These are phyloP conservation scores for Colletotrichum echinochloae DNA, from an alignment of 2,329 filamentous ascomycete species.

Conservation along the genomic window DNA sequence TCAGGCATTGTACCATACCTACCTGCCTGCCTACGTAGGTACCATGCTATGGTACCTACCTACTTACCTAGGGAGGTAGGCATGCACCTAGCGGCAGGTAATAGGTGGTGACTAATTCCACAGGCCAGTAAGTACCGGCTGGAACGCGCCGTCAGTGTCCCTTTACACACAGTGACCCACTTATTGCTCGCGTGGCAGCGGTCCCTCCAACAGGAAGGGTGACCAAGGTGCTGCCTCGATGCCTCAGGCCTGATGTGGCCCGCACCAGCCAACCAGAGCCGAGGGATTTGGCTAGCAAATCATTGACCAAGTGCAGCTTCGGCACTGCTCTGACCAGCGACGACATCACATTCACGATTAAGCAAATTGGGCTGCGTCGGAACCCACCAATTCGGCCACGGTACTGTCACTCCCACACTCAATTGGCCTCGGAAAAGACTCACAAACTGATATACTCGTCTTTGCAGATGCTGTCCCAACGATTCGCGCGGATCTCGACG, in stretches of 20 bases:
- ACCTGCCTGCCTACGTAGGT: no score
- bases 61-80: no score
- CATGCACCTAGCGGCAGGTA: neutral
- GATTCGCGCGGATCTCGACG: slow-evolving; percentile 65
- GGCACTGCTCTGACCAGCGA: slow-evolving; percentile 41
- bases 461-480: slow-evolving; percentile 70
- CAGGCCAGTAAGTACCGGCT: no score
- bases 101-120: no score
- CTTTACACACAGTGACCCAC: slow-evolving; percentile 4
- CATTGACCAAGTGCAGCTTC: slow-evolving; percentile 42
- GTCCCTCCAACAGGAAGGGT: neutral
- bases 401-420: slow-evolving; percentile 42
- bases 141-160: neutral
- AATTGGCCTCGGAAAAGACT: neutral
- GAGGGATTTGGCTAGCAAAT: slow-evolving; percentile 43
- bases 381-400: slow-evolving; percentile 50
- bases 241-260: slow-evolving; percentile 51
- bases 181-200: neutral
- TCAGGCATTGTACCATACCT: no score
- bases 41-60: no score
- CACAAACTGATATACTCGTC: neutral
- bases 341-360: slow-evolving; percentile 42
- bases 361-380: slow-evolving; percentile 48
- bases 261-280: slow-evolving; percentile 33
- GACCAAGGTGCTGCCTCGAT: slow-evolving; percentile 16